Evolutionary conservation across 306 rosid genomes (phyloP).

Genomic region (Malus domestica): DNA sequence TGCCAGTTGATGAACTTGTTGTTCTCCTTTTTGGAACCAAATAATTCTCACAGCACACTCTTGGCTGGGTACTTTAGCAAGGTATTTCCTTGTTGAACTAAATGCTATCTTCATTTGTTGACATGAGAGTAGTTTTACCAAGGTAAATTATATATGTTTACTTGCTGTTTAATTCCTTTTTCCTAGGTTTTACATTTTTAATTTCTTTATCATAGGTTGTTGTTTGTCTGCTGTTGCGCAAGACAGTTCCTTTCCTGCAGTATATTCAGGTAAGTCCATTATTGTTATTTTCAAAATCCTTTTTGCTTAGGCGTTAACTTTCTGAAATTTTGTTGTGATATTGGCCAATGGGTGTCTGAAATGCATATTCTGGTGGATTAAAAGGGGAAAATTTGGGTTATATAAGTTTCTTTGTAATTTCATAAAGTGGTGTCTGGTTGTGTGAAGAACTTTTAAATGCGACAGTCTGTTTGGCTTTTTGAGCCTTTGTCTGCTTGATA

Average conservation of each 20-base stretch:
- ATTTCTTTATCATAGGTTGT: conserved; percentile 70
- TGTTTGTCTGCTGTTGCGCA: conserved; percentile 85
- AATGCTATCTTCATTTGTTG: neutral
- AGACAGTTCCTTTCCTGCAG: conserved; percentile 85
- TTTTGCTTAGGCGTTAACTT: neutral
- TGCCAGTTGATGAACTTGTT: conserved; percentile 85
- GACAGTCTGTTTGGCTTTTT: neutral
- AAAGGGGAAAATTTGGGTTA: neutral
- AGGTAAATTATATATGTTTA: neutral
- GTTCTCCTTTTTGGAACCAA: conserved; percentile 90
- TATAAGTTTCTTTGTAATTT: neutral
- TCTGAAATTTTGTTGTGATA: neutral
- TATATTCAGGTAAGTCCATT: conserved; percentile 76
- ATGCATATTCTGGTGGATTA: neutral
- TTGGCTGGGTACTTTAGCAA: conserved; percentile 98
- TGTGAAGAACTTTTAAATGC: neutral
- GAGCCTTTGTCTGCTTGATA: neutral
- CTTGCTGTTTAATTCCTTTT: neutral
- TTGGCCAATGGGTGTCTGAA: neutral
- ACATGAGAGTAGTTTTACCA: neutral
- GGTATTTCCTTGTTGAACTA: conserved; percentile 44
- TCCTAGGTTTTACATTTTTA: conserved; percentile 7
- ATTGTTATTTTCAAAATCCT: conserved; percentile 2
- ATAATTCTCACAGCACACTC: conserved; percentile 62
- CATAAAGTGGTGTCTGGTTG: neutral